Evolutionary conservation across 331 rosid species (phyloP).

Genomic region (Rosa hybrid): DNA sequence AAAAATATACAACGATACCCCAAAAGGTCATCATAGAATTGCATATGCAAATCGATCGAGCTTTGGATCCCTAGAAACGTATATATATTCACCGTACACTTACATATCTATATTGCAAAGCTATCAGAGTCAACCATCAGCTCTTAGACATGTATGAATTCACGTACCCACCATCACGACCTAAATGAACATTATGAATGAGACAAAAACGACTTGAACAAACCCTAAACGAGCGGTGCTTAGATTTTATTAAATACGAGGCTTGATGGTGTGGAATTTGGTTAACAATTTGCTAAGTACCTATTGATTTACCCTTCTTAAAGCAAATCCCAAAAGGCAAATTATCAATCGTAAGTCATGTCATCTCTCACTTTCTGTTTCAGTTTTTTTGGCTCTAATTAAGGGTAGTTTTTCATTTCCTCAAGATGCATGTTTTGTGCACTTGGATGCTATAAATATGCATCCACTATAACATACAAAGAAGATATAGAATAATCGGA

Average conservation of each 20-base stretch:
- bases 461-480: no score
- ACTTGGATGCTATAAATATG: background rate
- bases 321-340: slow-evolving; percentile 1
- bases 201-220: background rate
- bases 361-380: background rate
- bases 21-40: slow-evolving; percentile 21
- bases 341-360: background rate
- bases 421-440: background rate
- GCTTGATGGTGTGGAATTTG: background rate
- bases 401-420: background rate
- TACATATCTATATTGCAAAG: background rate
- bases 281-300: background rate
- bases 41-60: slow-evolving; percentile 28
- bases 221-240: background rate
- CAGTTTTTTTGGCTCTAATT: background rate
- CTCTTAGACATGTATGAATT: background rate
- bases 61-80: slow-evolving; percentile 29
- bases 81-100: slow-evolving; percentile 3
- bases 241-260: background rate
- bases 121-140: slow-evolving; percentile 28
- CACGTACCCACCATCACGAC: background rate
- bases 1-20: background rate
- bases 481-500: no score
- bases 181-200: background rate
- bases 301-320: background rate